phyloP scores from a whole-genome alignment of 768 basidiomycete genomes.

The Infundibulicybe gibba region DNA sequence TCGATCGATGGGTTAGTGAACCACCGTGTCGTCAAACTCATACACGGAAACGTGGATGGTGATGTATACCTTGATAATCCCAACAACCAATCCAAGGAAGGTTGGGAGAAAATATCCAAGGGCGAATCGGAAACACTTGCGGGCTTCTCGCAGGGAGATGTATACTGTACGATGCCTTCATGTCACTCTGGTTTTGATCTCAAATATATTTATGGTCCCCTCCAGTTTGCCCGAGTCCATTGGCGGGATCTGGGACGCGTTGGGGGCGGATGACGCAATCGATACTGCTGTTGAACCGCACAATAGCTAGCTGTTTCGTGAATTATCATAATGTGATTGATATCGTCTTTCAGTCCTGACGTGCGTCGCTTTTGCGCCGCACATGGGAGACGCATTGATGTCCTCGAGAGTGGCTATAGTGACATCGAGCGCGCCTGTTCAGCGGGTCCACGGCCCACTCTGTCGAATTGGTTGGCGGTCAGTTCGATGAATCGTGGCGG shows the following conservation, averaged over 20 bases:
- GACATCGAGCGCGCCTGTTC: no score
- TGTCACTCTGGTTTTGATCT: slow-evolving; percentile 3
- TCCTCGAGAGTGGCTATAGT: no score
- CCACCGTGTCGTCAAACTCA: slow-evolving; percentile 64
- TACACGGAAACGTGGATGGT: slow-evolving; percentile 68
- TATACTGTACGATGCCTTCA: slow-evolving; percentile 60
- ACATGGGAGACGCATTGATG: no score
- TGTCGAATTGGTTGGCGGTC: background rate
- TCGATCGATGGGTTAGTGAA: slow-evolving; percentile 50
- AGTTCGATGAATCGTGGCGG: no score
- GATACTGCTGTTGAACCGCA: slow-evolving; percentile 63
- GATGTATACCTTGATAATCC: slow-evolving; percentile 68
- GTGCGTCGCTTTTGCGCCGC: no score
- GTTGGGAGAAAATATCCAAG: slow-evolving; percentile 53
- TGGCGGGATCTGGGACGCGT: slow-evolving; percentile 74
- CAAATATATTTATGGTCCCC: background rate
- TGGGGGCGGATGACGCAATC: slow-evolving; percentile 85
- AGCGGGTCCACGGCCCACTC: background rate
- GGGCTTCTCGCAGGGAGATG: slow-evolving; percentile 69
- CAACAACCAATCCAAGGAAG: slow-evolving; percentile 53
- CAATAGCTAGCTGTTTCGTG: no score
- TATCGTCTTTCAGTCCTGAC: no score
- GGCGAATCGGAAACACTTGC: slow-evolving; percentile 76
- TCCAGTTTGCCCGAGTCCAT: slow-evolving; percentile 75
- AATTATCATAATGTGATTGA: no score